phyloP scores from a whole-genome alignment of 2,329 filamentous ascomycete species.

The Scleromitrula shiraiana region DNA sequence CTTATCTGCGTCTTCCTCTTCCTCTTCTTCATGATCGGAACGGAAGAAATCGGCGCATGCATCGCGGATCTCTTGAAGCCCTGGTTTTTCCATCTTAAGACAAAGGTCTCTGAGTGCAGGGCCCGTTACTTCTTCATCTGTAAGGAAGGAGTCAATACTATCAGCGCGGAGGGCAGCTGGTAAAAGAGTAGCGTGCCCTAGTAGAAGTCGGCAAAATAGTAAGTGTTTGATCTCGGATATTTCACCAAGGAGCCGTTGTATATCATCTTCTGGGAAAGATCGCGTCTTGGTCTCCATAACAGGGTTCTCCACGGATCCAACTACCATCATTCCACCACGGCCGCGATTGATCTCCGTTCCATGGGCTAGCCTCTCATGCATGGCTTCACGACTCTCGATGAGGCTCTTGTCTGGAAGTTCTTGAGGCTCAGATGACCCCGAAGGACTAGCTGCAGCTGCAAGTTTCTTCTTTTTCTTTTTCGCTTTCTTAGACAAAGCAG shows the following conservation, averaged over 20 bases:
- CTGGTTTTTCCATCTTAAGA: conserved; percentile 39
- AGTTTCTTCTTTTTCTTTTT: conserved; percentile 31
- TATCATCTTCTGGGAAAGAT: conserved; percentile 36
- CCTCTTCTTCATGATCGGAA: conserved; percentile 32
- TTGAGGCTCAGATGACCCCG: conserved; percentile 13
- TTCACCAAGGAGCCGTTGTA: conserved; percentile 36
- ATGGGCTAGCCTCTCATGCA: conserved; percentile 34
- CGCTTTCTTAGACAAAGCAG: conserved; percentile 12
- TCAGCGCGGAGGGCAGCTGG: conserved; percentile 37
- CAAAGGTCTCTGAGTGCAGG: conserved; percentile 39
- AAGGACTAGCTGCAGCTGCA: conserved; percentile 16
- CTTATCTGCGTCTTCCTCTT: conserved; percentile 28
- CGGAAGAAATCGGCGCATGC: conserved; percentile 42
- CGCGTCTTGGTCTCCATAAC: conserved; percentile 27
- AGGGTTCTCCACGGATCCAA: conserved; percentile 27
- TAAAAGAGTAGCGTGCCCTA: conserved; percentile 38
- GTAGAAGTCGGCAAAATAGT: conserved; percentile 40
- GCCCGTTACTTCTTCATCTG: conserved; percentile 34
- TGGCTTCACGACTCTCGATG: conserved; percentile 36
- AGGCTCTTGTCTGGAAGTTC: conserved; percentile 31
- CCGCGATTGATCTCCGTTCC: conserved; percentile 33
- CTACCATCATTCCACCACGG: conserved; percentile 29
- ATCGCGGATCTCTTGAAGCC: conserved; percentile 42
- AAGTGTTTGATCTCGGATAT: conserved; percentile 41
- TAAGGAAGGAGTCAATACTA: conserved; percentile 39